phyloP scores from a whole-genome alignment of 2,329 filamentous ascomycete genomes.

The Aspergillus sp. region DNA sequence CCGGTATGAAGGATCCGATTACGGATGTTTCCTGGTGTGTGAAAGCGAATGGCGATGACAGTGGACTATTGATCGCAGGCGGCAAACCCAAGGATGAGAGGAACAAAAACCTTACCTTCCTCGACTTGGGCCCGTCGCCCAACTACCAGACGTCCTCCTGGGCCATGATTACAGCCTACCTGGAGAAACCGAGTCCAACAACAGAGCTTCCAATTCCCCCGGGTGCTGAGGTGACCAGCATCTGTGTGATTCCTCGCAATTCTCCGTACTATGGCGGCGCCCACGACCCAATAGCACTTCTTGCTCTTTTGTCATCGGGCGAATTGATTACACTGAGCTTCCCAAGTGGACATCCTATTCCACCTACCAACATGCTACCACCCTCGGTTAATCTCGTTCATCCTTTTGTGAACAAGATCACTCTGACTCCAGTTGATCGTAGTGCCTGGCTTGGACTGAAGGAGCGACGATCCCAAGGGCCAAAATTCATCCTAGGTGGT shows the following conservation, averaged over 20 bases:
- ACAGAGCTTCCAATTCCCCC: slow-evolving; percentile 72
- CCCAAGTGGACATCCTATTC: slow-evolving; percentile 86
- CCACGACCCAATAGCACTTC: slow-evolving; percentile 84
- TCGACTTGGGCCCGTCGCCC: slow-evolving; percentile 86
- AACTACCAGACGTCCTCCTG: slow-evolving; percentile 89
- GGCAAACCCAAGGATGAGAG: slow-evolving; percentile 68
- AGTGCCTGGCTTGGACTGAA: slow-evolving; percentile 85
- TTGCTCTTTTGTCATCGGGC: slow-evolving; percentile 78
- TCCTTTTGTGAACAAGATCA: slow-evolving; percentile 76
- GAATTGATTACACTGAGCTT: slow-evolving; percentile 90
- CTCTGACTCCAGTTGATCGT: slow-evolving; percentile 72
- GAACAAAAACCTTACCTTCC: slow-evolving; percentile 77
- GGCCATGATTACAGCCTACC: slow-evolving; percentile 76
- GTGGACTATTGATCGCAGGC: slow-evolving; percentile 80
- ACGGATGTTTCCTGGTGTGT: slow-evolving; percentile 87
- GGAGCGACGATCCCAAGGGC: slow-evolving; percentile 79
- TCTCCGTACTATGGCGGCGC: slow-evolving; percentile 85
- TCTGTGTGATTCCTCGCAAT: slow-evolving; percentile 76
- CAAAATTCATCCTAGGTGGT: slow-evolving; percentile 75
- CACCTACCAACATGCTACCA: slow-evolving; percentile 89
- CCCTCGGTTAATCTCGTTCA: slow-evolving; percentile 85
- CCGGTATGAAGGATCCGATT: slow-evolving; percentile 70
- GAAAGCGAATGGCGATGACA: slow-evolving; percentile 91
- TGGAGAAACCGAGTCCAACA: slow-evolving; percentile 71
- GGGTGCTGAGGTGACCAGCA: slow-evolving; percentile 74